phyloP scores from a whole-genome alignment of 768 basidiomycete species.

The Leccinum boreale region DNA sequence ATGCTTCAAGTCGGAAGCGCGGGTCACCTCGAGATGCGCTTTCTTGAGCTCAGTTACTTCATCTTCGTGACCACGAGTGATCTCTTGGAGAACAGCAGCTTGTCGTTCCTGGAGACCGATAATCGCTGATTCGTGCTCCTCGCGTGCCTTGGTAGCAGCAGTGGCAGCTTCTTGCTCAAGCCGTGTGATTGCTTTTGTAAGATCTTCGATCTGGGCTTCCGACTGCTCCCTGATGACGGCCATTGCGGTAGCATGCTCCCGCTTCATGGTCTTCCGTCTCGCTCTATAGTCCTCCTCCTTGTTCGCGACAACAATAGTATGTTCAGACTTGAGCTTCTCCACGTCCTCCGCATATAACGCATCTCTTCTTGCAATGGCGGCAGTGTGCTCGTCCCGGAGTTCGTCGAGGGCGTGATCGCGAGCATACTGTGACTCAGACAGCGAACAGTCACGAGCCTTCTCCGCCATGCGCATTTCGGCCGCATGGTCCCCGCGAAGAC shows the following conservation, averaged over 20 bases:
- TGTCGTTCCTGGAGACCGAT: slow-evolving; percentile 54
- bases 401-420: slow-evolving; percentile 57
- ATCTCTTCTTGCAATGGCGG: slow-evolving; percentile 66
- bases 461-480: slow-evolving; percentile 71
- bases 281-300: slow-evolving; percentile 59
- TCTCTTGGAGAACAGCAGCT: slow-evolving; percentile 47
- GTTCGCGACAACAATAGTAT: slow-evolving; percentile 47
- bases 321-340: slow-evolving; percentile 62
- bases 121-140: slow-evolving; percentile 48
- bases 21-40: slow-evolving; percentile 43
- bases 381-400: slow-evolving; percentile 70
- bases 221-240: slow-evolving; percentile 32
- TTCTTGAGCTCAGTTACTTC: slow-evolving; percentile 49
- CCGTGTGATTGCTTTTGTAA: slow-evolving; percentile 54
- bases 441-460: slow-evolving; percentile 67
- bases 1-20: slow-evolving; percentile 25
- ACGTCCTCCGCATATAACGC: slow-evolving; percentile 60
- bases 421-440: slow-evolving; percentile 72
- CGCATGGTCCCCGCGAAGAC: slow-evolving; percentile 74
- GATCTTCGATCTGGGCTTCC: slow-evolving; percentile 51
- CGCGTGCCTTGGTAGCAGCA: slow-evolving; percentile 36
- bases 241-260: slow-evolving; percentile 34
- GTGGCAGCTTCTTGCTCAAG: slow-evolving; percentile 45
- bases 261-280: slow-evolving; percentile 30
- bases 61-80: slow-evolving; percentile 54